Evolutionary conservation across 768 basidiomycete genomes (phyloP).

Genomic region (Pleurotus ostreatus): DNA sequence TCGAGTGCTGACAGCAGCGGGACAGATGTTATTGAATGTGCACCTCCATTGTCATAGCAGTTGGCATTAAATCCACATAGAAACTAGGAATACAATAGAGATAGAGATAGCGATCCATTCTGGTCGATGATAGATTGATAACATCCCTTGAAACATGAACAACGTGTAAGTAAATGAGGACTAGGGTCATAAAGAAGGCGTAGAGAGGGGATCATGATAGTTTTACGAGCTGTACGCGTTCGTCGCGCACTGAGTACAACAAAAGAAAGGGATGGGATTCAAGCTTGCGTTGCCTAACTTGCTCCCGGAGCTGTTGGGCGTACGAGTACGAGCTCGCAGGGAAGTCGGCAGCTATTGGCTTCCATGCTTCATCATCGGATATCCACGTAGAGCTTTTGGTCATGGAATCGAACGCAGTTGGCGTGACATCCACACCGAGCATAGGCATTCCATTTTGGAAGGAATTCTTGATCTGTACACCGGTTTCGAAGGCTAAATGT

Average conservation of each 20-base stretch:
- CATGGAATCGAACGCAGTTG: conserved; percentile 59
- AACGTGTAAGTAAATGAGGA: too few species aligned
- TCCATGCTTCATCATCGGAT: conserved; percentile 75
- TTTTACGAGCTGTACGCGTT: conserved; percentile 58
- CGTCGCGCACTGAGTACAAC: conserved; percentile 66
- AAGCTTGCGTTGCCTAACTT: conserved; percentile 52
- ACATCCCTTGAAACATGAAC: too few species aligned
- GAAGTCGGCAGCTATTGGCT: conserved; percentile 48
- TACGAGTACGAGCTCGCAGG: conserved; percentile 53
- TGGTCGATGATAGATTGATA: too few species aligned
- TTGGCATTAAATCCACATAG: too few species aligned
- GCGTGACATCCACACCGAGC: conserved; percentile 68
- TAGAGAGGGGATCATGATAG: conserved; percentile 16
- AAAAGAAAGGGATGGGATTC: conserved; percentile 64
- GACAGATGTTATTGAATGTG: too few species aligned
- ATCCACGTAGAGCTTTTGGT: conserved; percentile 58
- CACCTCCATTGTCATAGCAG: too few species aligned
- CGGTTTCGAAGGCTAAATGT: conserved; percentile 58
- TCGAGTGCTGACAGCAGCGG: too few species aligned
- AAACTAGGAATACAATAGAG: too few species aligned
- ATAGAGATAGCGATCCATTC: too few species aligned
- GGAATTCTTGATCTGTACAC: conserved; percentile 51
- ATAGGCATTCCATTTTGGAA: conserved; percentile 60
- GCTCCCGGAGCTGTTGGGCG: conserved; percentile 65
- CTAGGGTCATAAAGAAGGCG: neutral